phyloP scores from a whole-genome alignment of 2,329 filamentous ascomycete species.

The Geosmithia flava region DNA sequence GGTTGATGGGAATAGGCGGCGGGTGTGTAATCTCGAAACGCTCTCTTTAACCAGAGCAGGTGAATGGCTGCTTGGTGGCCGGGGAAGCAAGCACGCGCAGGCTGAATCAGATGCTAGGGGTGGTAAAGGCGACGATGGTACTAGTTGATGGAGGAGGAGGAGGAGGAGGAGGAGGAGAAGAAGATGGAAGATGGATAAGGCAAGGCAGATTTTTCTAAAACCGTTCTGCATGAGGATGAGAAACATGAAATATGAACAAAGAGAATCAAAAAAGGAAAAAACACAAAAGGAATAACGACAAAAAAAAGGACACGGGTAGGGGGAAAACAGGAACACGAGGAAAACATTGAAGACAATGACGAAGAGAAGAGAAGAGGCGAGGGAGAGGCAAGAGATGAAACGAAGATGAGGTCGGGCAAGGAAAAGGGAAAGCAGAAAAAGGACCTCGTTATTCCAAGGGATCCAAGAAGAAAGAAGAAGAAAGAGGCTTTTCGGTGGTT shows the following conservation, averaged over 20 bases:
- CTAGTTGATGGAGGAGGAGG: too few species aligned
- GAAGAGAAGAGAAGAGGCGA: background rate
- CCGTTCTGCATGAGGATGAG: background rate
- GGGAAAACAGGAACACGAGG: background rate
- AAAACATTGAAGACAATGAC: background rate
- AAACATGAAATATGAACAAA: background rate
- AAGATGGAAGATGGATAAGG: too few species aligned
- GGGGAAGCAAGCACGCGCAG: background rate
- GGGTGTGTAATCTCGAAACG: slow-evolving; percentile 13
- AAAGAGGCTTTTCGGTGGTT: too few species aligned
- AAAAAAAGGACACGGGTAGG: background rate
- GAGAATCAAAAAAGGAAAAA: background rate
- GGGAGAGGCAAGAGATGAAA: too few species aligned
- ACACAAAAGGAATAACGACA: background rate
- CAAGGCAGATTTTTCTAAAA: background rate
- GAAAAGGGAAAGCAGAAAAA: slow-evolving; percentile 1
- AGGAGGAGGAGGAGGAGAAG: too few species aligned
- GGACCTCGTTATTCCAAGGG: too few species aligned
- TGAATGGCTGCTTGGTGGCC: background rate
- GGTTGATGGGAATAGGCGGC: slow-evolving; percentile 13
- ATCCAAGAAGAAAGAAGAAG: too few species aligned
- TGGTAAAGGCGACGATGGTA: background rate
- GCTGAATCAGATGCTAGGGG: background rate
- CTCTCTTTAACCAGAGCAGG: slow-evolving; percentile 3
- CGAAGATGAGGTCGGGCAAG: slow-evolving; percentile 11